Percentiles rank a stretch among this genome's conserved stretches.
Conservation (phyloP, 345 rosid genomes). For the Citrus sp. region DNA sequence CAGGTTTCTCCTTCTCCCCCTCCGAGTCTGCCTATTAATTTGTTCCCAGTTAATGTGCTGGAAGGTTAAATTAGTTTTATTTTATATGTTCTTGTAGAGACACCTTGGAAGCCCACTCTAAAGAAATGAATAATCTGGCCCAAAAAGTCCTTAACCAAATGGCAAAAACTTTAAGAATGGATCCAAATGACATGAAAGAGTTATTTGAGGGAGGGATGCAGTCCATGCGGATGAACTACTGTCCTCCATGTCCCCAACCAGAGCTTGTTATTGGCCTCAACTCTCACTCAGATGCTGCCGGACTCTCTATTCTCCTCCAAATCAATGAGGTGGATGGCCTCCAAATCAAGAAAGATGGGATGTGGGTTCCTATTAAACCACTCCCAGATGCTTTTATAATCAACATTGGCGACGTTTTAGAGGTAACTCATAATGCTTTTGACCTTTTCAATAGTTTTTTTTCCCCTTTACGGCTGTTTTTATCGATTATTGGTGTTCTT, state of each 20-base stretch:
- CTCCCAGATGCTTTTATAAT: constrained; percentile 50
- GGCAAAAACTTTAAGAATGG: constrained; percentile 4
- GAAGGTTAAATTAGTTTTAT: too few relatives aligned
- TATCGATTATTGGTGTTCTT: background rate
- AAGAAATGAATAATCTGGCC: background rate
- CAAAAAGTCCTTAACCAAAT: background rate
- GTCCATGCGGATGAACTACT: constrained; percentile 51
- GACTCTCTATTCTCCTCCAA: constrained; percentile 18
- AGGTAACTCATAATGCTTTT: constrained; percentile 18
- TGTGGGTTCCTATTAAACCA: constrained; percentile 47
- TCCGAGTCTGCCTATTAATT: background rate
- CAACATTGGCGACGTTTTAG: constrained; percentile 50
- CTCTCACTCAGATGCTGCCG: constrained; percentile 16
- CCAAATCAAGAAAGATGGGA: constrained; percentile 25
- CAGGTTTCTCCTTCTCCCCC: constrained; percentile 5
- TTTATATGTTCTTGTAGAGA: background rate
- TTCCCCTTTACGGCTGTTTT: background rate
- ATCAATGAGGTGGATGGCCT: constrained; percentile 21
- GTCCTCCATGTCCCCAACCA: constrained; percentile 32
- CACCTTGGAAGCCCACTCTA: background rate
- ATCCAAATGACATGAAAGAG: constrained; percentile 5
- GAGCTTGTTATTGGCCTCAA: constrained; percentile 15
- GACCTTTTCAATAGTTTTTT: background rate
- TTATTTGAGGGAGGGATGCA: constrained; percentile 20
- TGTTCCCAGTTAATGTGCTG: background rate